These are phyloP conservation scores for Ceratobasidium theobromae DNA, from an alignment of 1,284 basidiomycete species.

Conservation along the genomic window DNA sequence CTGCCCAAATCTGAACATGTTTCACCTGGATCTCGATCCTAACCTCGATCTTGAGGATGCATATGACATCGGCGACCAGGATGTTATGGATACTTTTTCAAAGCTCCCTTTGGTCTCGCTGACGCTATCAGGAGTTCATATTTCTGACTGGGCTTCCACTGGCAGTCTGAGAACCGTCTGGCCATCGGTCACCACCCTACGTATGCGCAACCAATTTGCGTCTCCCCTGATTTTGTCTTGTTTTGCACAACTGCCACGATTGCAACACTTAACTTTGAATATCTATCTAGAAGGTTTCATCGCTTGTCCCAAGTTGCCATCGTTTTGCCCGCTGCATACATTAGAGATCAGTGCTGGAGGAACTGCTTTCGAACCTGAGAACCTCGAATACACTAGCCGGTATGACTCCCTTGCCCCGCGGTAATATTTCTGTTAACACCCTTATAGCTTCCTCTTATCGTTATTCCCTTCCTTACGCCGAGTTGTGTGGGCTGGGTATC, in stretches of 20 bases:
- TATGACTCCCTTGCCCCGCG: not conserved
- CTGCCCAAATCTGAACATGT: not conserved
- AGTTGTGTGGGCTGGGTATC: conserved; percentile 1
- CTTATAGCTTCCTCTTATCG: not conserved
- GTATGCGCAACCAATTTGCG: conserved; percentile 11
- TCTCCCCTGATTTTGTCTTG: conserved; percentile 10
- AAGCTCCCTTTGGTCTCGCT: conserved; percentile 15
- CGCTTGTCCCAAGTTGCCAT: not conserved
- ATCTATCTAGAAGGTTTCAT: conserved; percentile 1
- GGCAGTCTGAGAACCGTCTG: conserved; percentile 16
- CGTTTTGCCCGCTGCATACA: conserved; percentile 1
- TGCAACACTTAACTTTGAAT: conserved; percentile 8
- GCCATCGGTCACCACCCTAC: not conserved
- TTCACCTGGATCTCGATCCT: conserved; percentile 5
- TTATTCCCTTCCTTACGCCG: conserved; percentile 1
- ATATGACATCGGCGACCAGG: conserved; percentile 22
- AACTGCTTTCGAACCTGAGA: conserved; percentile 5
- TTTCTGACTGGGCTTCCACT: conserved; percentile 9
- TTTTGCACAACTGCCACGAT: conserved; percentile 1
- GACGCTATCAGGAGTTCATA: not conserved
- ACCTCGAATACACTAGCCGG: conserved; percentile 2
- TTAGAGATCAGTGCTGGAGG: conserved; percentile 4
- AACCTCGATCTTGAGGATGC: not conserved
- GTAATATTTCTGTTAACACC: not conserved
- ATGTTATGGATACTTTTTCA: conserved; percentile 22